These are phyloP conservation scores for Penicillium sp. DNA, from an alignment of 2,329 filamentous ascomycete genomes.

Conservation along the genomic window DNA sequence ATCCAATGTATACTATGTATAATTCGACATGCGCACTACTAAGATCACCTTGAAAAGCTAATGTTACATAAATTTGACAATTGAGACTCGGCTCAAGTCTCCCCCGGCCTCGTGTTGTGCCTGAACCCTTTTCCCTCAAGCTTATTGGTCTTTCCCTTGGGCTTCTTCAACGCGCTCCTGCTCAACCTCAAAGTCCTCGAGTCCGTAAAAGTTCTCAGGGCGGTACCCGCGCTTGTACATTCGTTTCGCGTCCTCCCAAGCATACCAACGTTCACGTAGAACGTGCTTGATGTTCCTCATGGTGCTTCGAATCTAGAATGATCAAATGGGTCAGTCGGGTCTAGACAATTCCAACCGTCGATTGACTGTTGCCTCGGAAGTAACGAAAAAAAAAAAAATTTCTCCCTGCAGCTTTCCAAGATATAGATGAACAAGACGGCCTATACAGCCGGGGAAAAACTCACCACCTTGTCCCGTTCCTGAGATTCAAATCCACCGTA, in stretches of 20 bases:
- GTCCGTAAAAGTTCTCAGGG: constrained; percentile 20
- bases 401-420: background rate
- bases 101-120: no score
- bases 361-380: background rate
- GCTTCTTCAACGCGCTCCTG: constrained; percentile 4
- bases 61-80: constrained; percentile 7
- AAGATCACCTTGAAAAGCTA: constrained; percentile 4
- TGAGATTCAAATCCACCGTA: constrained; percentile 64
- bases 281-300: constrained; percentile 75
- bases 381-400: background rate
- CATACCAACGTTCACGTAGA: constrained; percentile 78
- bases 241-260: constrained; percentile 51
- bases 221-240: constrained; percentile 32
- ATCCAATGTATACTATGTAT: background rate
- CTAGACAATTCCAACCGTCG: background rate
- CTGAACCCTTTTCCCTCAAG: background rate
- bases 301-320: constrained; percentile 59
- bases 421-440: background rate
- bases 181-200: constrained; percentile 16
- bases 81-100: background rate
- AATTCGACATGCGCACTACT: constrained; percentile 4
- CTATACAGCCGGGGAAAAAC: constrained; percentile 24
- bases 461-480: constrained; percentile 58
- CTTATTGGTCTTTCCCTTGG: background rate
- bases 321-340: background rate